Conservation (phyloP, 2,329 filamentous ascomycete genomes). For the Triangularia verruculosa region DNA sequence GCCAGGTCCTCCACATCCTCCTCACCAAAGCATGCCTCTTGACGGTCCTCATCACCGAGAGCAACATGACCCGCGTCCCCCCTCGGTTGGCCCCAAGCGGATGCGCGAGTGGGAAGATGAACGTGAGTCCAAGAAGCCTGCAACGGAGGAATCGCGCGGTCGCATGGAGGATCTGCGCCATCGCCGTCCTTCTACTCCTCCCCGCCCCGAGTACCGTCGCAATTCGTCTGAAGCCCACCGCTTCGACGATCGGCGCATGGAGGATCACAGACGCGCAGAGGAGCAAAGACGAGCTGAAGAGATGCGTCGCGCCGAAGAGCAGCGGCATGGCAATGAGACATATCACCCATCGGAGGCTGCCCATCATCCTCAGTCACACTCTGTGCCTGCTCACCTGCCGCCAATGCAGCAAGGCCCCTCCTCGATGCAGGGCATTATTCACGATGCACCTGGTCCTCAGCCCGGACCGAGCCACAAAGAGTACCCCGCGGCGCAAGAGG, state of each 20-base stretch:
- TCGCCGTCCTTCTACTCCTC: conserved; percentile 74
- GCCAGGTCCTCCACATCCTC: conserved; percentile 59
- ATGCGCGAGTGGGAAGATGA: conserved; percentile 93
- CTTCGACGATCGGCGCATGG: conserved; percentile 61
- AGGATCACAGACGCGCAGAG: conserved; percentile 50
- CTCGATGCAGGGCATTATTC: conserved; percentile 51
- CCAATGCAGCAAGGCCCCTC: conserved; percentile 61
- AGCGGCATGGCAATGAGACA: conserved; percentile 69
- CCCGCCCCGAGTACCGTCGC: conserved; percentile 64
- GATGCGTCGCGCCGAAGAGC: conserved; percentile 56
- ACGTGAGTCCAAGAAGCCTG: conserved; percentile 73
- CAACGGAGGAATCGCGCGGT: conserved; percentile 82
- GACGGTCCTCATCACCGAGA: conserved; percentile 64
- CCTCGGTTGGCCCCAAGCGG: conserved; percentile 78
- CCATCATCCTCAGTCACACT: conserved; percentile 70
- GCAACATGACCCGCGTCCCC: conserved; percentile 65
- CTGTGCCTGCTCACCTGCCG: conserved; percentile 57
- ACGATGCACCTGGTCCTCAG: conserved; percentile 49
- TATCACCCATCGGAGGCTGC: conserved; percentile 93
- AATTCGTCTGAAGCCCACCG: conserved; percentile 72
- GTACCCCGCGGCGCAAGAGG: conserved; percentile 48
- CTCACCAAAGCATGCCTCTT: conserved; percentile 53
- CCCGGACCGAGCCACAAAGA: conserved; percentile 46
- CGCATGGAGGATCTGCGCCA: conserved; percentile 81
- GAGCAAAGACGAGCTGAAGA: conserved; percentile 60